A percentile compares a stretch with the other conserved stretches of the same genome.
Conservation (phyloP, 2,329 filamentous ascomycete genomes). For the Aspergillus costaricaensis region DNA sequence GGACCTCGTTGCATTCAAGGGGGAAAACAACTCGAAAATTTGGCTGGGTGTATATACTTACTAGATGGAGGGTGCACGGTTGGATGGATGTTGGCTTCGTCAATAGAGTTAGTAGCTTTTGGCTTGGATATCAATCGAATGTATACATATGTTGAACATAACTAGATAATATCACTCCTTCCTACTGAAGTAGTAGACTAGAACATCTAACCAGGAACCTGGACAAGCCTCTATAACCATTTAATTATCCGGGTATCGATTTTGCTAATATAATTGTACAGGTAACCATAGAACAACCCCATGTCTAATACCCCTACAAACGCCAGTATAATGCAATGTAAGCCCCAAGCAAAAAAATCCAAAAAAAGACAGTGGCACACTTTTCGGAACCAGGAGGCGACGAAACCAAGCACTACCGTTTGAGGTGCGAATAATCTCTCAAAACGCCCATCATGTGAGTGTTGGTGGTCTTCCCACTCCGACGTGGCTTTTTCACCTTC, state of each 20-base stretch:
- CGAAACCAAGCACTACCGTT: conserved; percentile 29
- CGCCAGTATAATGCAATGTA: conserved; percentile 11
- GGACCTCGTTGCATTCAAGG: neutral
- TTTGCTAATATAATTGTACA: conserved; percentile 14
- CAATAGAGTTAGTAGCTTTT: neutral
- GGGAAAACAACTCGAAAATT: neutral
- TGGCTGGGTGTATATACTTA: neutral
- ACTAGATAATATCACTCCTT: neutral
- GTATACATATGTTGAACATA: neutral
- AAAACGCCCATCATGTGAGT: conserved; percentile 81
- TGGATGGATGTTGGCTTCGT: neutral
- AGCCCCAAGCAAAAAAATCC: neutral
- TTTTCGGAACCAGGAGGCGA: neutral
- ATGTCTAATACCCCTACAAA: conserved; percentile 1
- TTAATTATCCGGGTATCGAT: conserved; percentile 7
- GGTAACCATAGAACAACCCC: neutral
- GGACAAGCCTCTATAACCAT: neutral
- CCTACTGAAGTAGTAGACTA: no score
- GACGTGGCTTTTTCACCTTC: conserved; percentile 73
- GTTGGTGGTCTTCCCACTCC: conserved; percentile 80
- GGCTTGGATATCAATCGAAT: neutral
- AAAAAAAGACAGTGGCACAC: neutral
- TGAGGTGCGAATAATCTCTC: conserved; percentile 66
- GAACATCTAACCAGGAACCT: no score
- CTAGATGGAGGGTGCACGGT: neutral